phyloP scores from a whole-genome alignment of 768 basidiomycete species.

The Paxillus rubicundulus region DNA sequence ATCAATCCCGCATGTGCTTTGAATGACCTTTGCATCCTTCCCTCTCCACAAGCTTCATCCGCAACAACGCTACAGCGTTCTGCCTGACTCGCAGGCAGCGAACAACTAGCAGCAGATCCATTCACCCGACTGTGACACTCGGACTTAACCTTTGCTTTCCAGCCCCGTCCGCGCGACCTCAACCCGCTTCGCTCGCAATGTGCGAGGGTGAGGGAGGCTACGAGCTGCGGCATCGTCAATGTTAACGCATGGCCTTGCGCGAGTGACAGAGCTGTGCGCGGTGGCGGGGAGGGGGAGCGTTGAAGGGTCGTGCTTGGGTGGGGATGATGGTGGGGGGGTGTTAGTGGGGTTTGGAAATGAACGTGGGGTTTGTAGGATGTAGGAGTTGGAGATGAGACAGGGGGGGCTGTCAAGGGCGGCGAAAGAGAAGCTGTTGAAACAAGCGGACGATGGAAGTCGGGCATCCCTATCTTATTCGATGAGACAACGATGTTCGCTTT shows the following conservation, averaged over 20 bases:
- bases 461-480: not conserved
- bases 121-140: constrained; percentile 6
- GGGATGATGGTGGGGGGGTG: constrained; percentile 1
- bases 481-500: not conserved
- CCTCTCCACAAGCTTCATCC: not conserved
- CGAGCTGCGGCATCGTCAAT: constrained; percentile 32
- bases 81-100: constrained; percentile 3
- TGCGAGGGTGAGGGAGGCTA: constrained; percentile 28
- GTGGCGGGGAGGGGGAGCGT: constrained; percentile 25
- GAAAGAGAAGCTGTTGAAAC: not conserved
- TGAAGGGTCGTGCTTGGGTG: constrained; percentile 11
- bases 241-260: constrained; percentile 11
- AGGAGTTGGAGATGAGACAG: not conserved
- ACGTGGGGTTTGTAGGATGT: constrained; percentile 18
- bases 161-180: constrained; percentile 18
- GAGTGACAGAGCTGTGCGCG: constrained; percentile 11
- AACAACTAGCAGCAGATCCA: constrained; percentile 5
- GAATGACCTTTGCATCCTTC: constrained; percentile 1
- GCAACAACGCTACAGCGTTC: not conserved
- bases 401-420: constrained; percentile 5
- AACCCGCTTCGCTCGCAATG: constrained; percentile 21
- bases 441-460: not conserved
- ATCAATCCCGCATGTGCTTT: constrained; percentile 10
- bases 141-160: not conserved
- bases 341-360: constrained; percentile 20